Evolutionary conservation across 345 rosid species (phyloP).

Genomic region (Citrus sinensis): DVS_A1.0 CM039163.1:7695001-7695500

Average conservation of each 20-base stretch:
- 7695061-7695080: not conserved
- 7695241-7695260: no score
- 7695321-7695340: slow-evolving; percentile 44
- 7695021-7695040: slow-evolving; percentile 3
- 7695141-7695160: no score
- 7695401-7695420: slow-evolving; percentile 23
- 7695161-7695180: no score
- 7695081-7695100: not conserved
- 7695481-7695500: not conserved
- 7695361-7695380: slow-evolving; percentile 46
- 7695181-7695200: no score
- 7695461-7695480: not conserved
- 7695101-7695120: not conserved
- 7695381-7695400: slow-evolving; percentile 28
- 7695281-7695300: slow-evolving; percentile 15
- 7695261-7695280: slow-evolving; percentile 17
- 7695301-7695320: slow-evolving; percentile 52
- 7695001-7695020: slow-evolving; percentile 3
- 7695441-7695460: not conserved
- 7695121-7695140: no score
- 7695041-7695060: slow-evolving; percentile 9
- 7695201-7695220: no score
- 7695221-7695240: no score
- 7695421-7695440: slow-evolving; percentile 23
- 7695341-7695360: slow-evolving; percentile 40